Percentiles rank a stretch among this genome's conserved stretches.
Conservation (phyloP, 2,329 filamentous ascomycete genomes). For the Fusarium temperatum region DNA sequence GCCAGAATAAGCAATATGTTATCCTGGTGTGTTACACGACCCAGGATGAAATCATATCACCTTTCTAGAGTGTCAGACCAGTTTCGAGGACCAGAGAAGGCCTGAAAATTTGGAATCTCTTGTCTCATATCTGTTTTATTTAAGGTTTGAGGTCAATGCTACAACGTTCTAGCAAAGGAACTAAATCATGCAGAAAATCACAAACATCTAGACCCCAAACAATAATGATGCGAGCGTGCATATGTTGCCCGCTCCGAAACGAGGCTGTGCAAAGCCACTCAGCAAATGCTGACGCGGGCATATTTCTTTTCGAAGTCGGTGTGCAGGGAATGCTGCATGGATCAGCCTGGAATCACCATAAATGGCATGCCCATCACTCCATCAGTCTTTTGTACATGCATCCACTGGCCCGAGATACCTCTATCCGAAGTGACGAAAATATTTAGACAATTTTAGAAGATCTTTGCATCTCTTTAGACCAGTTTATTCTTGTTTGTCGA, state of each 20-base stretch:
- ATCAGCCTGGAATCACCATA: not conserved
- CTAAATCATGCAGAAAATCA: not conserved
- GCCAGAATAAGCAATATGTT: not conserved
- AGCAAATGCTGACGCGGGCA: not conserved
- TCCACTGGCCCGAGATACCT: not conserved
- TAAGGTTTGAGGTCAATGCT: not conserved
- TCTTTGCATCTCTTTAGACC: not conserved
- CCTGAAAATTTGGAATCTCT: accelerated
- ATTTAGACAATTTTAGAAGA: not conserved
- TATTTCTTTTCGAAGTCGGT: not conserved
- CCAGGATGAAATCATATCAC: not conserved
- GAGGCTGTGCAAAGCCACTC: not conserved
- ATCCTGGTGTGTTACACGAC: not conserved
- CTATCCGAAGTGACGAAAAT: not conserved
- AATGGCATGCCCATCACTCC: not conserved
- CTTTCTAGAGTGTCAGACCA: not conserved
- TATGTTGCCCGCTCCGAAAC: not conserved
- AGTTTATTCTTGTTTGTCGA: not conserved
- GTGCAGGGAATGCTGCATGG: not conserved
- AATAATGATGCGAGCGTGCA: not conserved
- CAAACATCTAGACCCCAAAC: not conserved
- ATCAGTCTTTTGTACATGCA: not conserved
- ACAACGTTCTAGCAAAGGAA: not conserved
- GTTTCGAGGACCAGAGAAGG: too few species aligned
- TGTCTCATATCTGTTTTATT: too few species aligned